Evolutionary conservation across 225 moss, liverwort and hornwort genomes (phyloP).

Genomic region (Rhytidiadelphus loreus): DNA sequence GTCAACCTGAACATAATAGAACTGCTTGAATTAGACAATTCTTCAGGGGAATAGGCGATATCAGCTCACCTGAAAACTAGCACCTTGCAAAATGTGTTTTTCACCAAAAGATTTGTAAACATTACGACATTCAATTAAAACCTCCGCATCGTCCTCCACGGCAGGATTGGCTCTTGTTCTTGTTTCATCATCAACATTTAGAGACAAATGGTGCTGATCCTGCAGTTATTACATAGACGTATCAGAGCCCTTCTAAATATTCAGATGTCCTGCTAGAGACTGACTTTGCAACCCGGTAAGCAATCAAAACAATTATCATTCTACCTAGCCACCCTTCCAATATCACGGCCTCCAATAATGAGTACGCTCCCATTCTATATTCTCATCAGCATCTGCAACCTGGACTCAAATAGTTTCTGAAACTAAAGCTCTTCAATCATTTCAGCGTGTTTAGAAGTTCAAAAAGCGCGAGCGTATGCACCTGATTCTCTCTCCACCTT

Average conservation of each 20-base stretch:
- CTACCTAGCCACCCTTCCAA: background rate
- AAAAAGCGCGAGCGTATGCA: background rate
- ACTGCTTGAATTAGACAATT: background rate
- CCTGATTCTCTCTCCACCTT: conserved; percentile 31
- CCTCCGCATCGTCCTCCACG: conserved; percentile 59
- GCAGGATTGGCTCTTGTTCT: conserved; percentile 13
- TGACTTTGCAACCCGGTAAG: background rate
- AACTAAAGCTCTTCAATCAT: background rate
- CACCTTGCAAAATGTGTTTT: conserved; percentile 72
- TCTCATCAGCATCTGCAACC: background rate
- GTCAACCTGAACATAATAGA: background rate
- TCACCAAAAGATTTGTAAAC: conserved; percentile 92
- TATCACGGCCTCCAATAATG: background rate
- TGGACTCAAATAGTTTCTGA: background rate
- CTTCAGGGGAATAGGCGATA: background rate
- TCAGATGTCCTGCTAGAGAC: background rate
- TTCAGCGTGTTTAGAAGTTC: background rate
- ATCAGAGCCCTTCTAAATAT: background rate
- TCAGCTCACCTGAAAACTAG: conserved; percentile 68
- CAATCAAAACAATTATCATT: background rate
- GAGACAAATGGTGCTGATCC: conserved; percentile 21
- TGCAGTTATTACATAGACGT: background rate
- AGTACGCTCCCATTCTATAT: background rate
- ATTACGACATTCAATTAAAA: conserved; percentile 80
- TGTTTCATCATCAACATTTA: conserved; percentile 33